Base-by-base conservation (phyloP, 148 eudicot genomes). In the Vaccinium macrocarpon region DNA sequence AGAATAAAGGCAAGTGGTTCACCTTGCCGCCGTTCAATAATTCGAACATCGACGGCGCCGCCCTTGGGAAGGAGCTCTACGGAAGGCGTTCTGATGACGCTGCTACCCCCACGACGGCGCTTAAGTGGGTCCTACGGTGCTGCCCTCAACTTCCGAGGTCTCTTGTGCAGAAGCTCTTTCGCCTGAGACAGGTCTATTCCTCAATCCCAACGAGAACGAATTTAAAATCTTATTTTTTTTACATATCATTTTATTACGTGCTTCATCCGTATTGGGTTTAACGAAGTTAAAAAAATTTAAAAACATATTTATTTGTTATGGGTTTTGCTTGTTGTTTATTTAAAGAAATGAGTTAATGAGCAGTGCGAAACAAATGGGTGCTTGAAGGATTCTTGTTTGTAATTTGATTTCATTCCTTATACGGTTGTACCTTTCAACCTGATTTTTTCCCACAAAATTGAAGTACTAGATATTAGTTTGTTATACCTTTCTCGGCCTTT, bases 141-240 rank as follows among this genome's bases (percentile, higher is more conserved):
- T 93, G 99, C 78, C 99, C 99, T 62, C 87, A 91, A 52, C 86
- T 97, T 15, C 98, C 98, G 15, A 90, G 95, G 72, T 92, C 95
- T 14, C 95, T 97, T 66, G 95, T 97, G 13, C 99, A 97, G 87
- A 97, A 97, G 84, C 92, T 97, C 55, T 97, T 97, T 85, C 96
- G 99, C 76, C 88, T 97, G 57, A 88, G 99, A 82, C 98, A 95
- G 97, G 99, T 96, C 2, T 42, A 32, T 51, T 49, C 79, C 38
- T 82, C n/a, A 74, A 80, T 12, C 71, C 25, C 72, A 42, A 59
- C 5, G 0, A 11, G 9, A 35, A 8, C 8, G 51, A 25, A 53
- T 5, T 13, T 13, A 29, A 13, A 4, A n/a, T 4, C 9, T 3
- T 15, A 71, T 71, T 5, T 61, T 61, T 59, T 4, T 61, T 61